phyloP scores from a whole-genome alignment of 129 eudicot genomes.

The Escallonia rubra region DNA sequence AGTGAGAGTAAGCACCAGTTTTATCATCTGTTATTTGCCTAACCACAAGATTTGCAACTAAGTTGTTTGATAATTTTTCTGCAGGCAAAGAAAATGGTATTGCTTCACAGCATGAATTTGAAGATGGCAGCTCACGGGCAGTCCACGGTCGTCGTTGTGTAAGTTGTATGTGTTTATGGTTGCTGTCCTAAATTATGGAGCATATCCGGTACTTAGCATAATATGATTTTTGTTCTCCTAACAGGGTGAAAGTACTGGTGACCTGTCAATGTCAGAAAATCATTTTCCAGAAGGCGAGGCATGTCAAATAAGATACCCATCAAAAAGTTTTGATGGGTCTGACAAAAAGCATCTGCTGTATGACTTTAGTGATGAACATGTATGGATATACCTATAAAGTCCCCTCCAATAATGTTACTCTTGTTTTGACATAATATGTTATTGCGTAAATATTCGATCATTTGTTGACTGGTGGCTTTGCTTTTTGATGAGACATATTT shows the following conservation, averaged over 20 bases:
- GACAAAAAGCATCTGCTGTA: slow-evolving; percentile 34
- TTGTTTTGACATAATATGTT: neutral
- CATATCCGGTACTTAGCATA: slow-evolving; percentile 30
- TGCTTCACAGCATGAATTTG: slow-evolving; percentile 17
- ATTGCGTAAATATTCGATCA: neutral
- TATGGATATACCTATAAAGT: slow-evolving; percentile 17
- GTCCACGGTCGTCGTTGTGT: slow-evolving; percentile 65
- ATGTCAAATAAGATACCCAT: slow-evolving; percentile 23
- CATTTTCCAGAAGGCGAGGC: slow-evolving; percentile 34
- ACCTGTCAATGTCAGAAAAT: slow-evolving; percentile 29
- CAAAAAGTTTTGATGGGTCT: slow-evolving; percentile 30
- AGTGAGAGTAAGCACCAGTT: slow-evolving; percentile 25
- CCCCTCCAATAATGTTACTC: neutral
- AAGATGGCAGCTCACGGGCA: slow-evolving; percentile 21
- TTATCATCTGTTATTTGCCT: neutral
- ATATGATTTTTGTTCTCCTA: slow-evolving; percentile 20
- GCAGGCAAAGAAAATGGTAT: slow-evolving; percentile 44
- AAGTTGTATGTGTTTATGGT: slow-evolving; percentile 78
- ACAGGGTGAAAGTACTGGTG: slow-evolving; percentile 75
- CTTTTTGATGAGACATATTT: neutral
- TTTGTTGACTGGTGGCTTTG: neutral
- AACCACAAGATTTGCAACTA: slow-evolving; percentile 1
- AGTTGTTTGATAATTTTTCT: slow-evolving; percentile 9
- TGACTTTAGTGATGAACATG: slow-evolving; percentile 81
- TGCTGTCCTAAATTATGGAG: slow-evolving; percentile 14